Base-by-base conservation (phyloP, 208 protist species). In the Leishmania tropica region DNA sequence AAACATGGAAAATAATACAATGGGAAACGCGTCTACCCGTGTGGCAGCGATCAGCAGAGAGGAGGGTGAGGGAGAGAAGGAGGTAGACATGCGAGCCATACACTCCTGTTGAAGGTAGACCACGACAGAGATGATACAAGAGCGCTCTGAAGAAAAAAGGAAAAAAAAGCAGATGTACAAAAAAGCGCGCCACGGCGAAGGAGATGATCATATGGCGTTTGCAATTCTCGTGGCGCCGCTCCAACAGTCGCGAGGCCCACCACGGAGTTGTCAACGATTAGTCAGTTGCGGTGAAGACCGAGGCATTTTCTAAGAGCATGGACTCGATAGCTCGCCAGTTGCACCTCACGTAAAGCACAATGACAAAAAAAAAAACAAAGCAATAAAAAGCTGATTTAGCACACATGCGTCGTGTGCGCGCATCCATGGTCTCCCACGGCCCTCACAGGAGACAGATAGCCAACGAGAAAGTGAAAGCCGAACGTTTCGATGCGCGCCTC, bases 11-110 rank as follows among this genome's bases (percentile, higher is more conserved):
- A 8, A 65, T 13, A 28, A 65, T 15, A 19, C 10, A 28, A 11
- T 65, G 8, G 3, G 11, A 65, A 65, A n/a, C n/a, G 19, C 5
- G 60, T 13, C 11, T 17, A 65, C 13, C 0, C 11, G 21, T 65
- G 48, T 70, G 51, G 1, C 2, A 42, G 3, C 56, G n/a, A 60
- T 53, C 10, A 0, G 24, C 0, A 10, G 6, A 24, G 17, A 51
- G 3, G 77, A 76, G 45, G 31, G 70, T 47, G 79, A 72, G 42
- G 5, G 76, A 72, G 28, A 87, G 45, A 76, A 8, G 60, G 47
- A 48, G 48, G 75, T 51, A 72, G 19, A 62, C 13, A 62, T 56
- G 65, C 2, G 76, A 24, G 62, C 54, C 47, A 42, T n/a, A n/a
- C 64, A 10, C 17, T 37, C 37, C 37, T 31, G 42, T 51, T 51